These are phyloP conservation scores for Calendula officinalis DNA, from an alignment of 129 eudicot species.

Conservation along the genomic window DNA sequence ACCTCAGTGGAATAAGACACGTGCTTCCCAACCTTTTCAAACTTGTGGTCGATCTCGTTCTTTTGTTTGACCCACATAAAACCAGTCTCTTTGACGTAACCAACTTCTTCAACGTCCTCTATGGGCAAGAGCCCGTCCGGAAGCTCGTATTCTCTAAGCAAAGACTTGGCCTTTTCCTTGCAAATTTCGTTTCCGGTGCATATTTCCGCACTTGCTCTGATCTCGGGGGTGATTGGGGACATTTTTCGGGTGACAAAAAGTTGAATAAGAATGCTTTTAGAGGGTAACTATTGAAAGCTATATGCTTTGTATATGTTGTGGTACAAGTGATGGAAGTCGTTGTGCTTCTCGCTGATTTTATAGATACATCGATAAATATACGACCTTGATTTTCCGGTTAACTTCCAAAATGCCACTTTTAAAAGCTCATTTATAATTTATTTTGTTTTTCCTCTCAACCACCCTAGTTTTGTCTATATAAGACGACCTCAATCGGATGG, in stretches of 20 bases:
- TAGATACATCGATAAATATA: not conserved
- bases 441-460: too few relatives aligned
- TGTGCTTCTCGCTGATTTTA: constrained; percentile 1
- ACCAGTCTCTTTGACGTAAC: constrained; percentile 55
- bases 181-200: constrained; percentile 46
- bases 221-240: constrained; percentile 57
- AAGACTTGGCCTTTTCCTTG: constrained; percentile 33
- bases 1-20: constrained; percentile 53
- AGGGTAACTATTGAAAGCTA: too few relatives aligned
- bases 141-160: constrained; percentile 45
- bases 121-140: constrained; percentile 68
- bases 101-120: constrained; percentile 49
- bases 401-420: too few relatives aligned
- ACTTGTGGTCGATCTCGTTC: constrained; percentile 52
- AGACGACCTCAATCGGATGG: too few relatives aligned
- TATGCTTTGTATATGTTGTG: too few relatives aligned
- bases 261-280: not conserved
- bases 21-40: constrained; percentile 44
- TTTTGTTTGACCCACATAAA: constrained; percentile 62
- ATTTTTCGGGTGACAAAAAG: constrained; percentile 8
- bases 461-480: too few relatives aligned
- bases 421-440: too few relatives aligned
- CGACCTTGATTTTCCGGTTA: constrained; percentile 7
- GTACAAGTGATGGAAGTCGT: not conserved
- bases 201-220: constrained; percentile 44